Conservation (phyloP, 1,284 basidiomycete species). For the Cryptococcus maquisensis region DNA sequence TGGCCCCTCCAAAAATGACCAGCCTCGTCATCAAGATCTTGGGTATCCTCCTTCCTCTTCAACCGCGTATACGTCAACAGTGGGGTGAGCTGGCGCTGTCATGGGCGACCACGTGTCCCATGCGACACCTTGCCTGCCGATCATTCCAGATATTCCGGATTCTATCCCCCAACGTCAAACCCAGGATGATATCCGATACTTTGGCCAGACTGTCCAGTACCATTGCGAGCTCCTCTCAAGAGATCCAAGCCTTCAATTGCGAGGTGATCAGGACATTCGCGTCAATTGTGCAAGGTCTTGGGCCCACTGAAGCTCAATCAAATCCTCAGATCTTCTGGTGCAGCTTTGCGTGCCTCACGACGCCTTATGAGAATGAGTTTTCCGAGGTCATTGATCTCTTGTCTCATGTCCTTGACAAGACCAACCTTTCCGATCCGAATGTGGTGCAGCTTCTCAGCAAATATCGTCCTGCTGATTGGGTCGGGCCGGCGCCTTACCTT, state of each 20-base stretch:
- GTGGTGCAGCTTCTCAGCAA: slow-evolving; percentile 62
- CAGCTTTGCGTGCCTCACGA: slow-evolving; percentile 72
- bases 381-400: slow-evolving; percentile 65
- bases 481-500: slow-evolving; percentile 58
- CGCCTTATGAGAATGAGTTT: slow-evolving; percentile 79
- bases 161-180: slow-evolving; percentile 67
- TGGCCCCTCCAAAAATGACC: slow-evolving; percentile 63
- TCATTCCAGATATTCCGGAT: slow-evolving; percentile 88
- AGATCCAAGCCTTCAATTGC: slow-evolving; percentile 74
- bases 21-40: slow-evolving; percentile 64
- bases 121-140: slow-evolving; percentile 78
- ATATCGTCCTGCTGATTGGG: slow-evolving; percentile 71
- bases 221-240: slow-evolving; percentile 64
- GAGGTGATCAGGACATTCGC: slow-evolving; percentile 78
- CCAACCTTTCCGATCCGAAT: slow-evolving; percentile 67
- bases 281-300: slow-evolving; percentile 59
- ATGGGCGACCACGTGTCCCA: slow-evolving; percentile 85
- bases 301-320: slow-evolving; percentile 57
- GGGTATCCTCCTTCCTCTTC: slow-evolving; percentile 64
- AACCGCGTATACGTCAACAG: slow-evolving; percentile 62
- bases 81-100: slow-evolving; percentile 77
- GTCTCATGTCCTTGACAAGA: slow-evolving; percentile 62
- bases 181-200: slow-evolving; percentile 71
- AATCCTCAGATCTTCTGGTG: slow-evolving; percentile 87
- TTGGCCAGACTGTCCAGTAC: slow-evolving; percentile 81